phyloP scores from a whole-genome alignment of 345 rosid species.

The Bretschneidera sinensis region DNA sequence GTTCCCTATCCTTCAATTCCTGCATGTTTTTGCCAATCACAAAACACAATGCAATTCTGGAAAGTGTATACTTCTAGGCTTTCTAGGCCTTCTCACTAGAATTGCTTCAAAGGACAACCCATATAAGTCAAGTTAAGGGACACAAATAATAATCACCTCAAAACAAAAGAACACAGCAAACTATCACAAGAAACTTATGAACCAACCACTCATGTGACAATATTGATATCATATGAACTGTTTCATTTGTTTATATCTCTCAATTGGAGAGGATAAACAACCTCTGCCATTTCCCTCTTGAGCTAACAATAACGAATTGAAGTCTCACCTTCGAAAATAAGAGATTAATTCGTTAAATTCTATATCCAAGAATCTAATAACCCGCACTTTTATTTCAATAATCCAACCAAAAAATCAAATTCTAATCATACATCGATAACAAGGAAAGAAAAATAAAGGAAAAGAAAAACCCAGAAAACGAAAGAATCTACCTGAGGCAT shows the following conservation, averaged over 20 bases:
- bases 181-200: neutral
- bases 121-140: neutral
- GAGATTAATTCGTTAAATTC: too few species aligned
- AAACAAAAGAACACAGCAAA: neutral
- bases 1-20: neutral
- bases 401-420: neutral
- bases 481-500: constrained; percentile 64
- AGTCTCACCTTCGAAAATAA: too few species aligned
- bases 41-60: neutral
- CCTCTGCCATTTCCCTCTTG: too few species aligned
- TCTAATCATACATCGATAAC: neutral
- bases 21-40: neutral
- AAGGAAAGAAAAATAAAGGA: too few species aligned
- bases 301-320: too few species aligned
- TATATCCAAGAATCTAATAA: too few species aligned
- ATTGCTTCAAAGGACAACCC: neutral
- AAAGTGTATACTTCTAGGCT: neutral
- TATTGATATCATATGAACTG: neutral
- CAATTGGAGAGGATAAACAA: neutral
- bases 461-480: neutral
- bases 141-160: neutral
- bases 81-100: neutral
- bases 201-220: neutral
- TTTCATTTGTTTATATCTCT: too few species aligned
- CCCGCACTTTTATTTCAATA: too few species aligned